Evolutionary conservation across 352 stramenopile genomes (phyloP), one percentile per base, ranked within the genome.

Genomic region (Pythium diclinum): DNA sequence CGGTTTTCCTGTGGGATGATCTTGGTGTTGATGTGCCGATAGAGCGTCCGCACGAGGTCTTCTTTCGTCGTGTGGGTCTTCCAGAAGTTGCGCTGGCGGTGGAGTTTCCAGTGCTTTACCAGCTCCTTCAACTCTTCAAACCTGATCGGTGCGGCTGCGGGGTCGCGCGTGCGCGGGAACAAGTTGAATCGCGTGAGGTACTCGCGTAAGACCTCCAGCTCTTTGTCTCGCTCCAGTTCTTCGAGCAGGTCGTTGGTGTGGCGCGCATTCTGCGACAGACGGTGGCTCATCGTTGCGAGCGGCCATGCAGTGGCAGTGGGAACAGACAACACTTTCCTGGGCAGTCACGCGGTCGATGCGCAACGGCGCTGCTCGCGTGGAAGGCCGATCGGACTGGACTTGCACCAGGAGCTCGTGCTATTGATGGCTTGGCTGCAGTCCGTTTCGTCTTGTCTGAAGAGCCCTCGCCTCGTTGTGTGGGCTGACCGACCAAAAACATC

Each of bases 41-140:
- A 91, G 4, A 96, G 66, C 14, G 85, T 94, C 7, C 74, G 80
- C 38, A 95, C 87, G 13, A 96, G 82, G 30, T 96, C 87, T 61
- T 96, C 87, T 62, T 95, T 95, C 33, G 83, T 91, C 33, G 82
- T 85, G 73, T 96, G 88, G 10, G 76, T 93, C 62, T 95, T 96
- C 88, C 88, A 96, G 61, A 96, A 96, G 55, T 94, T 92, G 33
- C 87, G 84, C 65, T 94, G 85, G 1, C 90, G 85, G 53, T 96
- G 87, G 6, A 96, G 71, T 59, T 96, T 96, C 86, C 87, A 96
- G 65, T 94, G 82, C 49, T 95, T 92, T 1, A 92, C 86, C 11
- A 96, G 72, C 59, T 96, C 90, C 63, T 95, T 95, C n/a, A 96
- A 73, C 64, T 96, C 87, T 65, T 96, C 88, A n/a, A 91, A 92